phyloP scores from a whole-genome alignment of 2,329 filamentous ascomycete species.

The Aspergillus sp. region DNA sequence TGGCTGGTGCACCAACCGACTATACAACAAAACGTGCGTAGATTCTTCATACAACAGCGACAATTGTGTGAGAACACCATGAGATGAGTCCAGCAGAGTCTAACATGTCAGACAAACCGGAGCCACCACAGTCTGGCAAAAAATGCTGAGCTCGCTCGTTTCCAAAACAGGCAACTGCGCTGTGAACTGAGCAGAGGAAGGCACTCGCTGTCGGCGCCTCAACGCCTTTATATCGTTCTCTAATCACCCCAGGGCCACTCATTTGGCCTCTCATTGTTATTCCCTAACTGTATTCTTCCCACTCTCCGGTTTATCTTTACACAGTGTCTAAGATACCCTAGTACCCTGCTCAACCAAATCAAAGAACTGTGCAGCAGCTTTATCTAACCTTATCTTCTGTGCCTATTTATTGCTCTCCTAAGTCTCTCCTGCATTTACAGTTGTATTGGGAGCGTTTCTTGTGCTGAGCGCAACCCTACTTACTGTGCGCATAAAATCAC shows the following conservation, averaged over 20 bases:
- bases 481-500: neutral
- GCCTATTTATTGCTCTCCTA: neutral
- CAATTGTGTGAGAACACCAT: neutral
- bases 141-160: neutral
- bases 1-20: neutral
- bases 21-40: neutral
- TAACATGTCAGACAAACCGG: neutral
- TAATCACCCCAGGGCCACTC: neutral
- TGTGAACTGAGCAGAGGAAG: conserved; percentile 1
- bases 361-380: neutral
- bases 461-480: neutral
- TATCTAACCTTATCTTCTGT: neutral
- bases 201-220: neutral
- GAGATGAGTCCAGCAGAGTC: neutral
- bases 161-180: conserved; percentile 7
- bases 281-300: neutral
- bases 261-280: neutral
- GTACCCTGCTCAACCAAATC: neutral
- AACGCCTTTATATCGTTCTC: neutral
- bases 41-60: neutral
- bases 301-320: neutral
- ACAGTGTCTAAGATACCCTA: neutral
- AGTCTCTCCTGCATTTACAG: neutral
- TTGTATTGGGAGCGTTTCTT: neutral
- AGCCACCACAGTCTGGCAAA: neutral